A percentile compares a stretch with the other conserved stretches of the same genome.
phyloP scores from a whole-genome alignment of 768 basidiomycete genomes.

The Scleroderma bovista region DNA sequence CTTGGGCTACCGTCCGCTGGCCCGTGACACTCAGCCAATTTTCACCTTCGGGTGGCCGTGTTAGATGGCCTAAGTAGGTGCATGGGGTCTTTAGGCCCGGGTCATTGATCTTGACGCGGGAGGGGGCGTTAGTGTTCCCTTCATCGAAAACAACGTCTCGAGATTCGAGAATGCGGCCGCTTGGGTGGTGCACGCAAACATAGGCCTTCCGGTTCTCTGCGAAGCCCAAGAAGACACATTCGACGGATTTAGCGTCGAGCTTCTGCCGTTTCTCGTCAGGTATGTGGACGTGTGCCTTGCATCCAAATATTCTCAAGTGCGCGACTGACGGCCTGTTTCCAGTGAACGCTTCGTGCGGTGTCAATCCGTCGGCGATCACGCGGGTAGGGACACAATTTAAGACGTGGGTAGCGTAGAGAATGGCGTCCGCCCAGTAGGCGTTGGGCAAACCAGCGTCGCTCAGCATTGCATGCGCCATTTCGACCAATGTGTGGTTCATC shows the following conservation, averaged over 20 bases:
- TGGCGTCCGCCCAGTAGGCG: slow-evolving; percentile 2
- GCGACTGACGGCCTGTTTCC: slow-evolving; percentile 16
- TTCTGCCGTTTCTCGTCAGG: slow-evolving; percentile 11
- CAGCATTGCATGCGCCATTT: slow-evolving; percentile 28
- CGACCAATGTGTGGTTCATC: slow-evolving; percentile 30
- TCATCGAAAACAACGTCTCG: background rate
- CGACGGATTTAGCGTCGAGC: slow-evolving; percentile 1
- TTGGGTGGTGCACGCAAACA: background rate
- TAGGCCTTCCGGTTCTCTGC: background rate
- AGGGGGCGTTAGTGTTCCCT: background rate
- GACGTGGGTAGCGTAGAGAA: background rate
- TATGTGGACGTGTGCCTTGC: slow-evolving; percentile 21
- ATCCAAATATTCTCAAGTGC: slow-evolving; percentile 17
- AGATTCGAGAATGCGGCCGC: background rate
- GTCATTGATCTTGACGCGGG: background rate
- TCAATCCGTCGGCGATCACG: slow-evolving; percentile 8
- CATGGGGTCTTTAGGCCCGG: too few species aligned
- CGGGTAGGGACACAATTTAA: background rate
- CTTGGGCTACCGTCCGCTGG: too few species aligned
- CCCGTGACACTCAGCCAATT: too few species aligned
- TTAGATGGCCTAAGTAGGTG: too few species aligned
- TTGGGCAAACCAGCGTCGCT: background rate
- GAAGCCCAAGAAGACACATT: background rate
- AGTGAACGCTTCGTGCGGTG: slow-evolving; percentile 19
- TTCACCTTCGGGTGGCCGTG: too few species aligned